A percentile compares a stretch with the other conserved stretches of the same genome.
Evolutionary conservation across 257 asterid species (phyloP).

Genomic region (Solanum paucissectum): DNA sequence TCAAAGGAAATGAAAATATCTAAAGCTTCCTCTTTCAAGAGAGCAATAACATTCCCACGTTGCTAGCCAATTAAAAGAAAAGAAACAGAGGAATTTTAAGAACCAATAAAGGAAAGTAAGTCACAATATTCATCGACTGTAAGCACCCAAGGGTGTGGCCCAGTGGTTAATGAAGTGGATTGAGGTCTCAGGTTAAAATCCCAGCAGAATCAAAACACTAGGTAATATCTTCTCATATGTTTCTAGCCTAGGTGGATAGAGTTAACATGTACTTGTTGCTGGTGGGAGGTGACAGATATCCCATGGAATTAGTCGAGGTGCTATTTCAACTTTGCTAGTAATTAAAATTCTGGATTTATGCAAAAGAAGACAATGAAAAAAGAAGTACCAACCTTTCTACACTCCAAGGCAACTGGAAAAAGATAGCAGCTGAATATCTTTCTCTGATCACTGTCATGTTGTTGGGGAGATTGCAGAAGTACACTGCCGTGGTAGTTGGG

Average conservation of each 20-base stretch:
- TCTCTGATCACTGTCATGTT: conserved; percentile 55
- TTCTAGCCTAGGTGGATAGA: not conserved
- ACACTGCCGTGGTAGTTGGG: conserved; percentile 42
- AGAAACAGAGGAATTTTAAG: not conserved
- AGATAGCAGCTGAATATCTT: conserved; percentile 73
- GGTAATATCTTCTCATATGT: not conserved
- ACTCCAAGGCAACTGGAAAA: conserved; percentile 49
- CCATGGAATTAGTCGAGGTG: not conserved
- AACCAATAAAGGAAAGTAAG: not conserved
- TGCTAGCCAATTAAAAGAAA: not conserved
- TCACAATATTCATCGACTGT: not conserved
- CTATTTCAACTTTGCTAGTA: not conserved
- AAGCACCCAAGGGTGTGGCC: not conserved
- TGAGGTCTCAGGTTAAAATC: not conserved
- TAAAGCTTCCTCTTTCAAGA: not conserved
- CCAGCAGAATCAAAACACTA: not conserved
- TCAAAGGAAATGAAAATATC: not conserved
- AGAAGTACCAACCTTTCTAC: conserved; percentile 34
- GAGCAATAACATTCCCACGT: not conserved
- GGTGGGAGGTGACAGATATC: not conserved
- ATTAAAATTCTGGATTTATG: not conserved
- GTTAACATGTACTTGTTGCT: not conserved
- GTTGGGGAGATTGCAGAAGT: conserved; percentile 58
- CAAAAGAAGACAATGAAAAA: not conserved
- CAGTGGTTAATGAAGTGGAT: not conserved